These are phyloP conservation scores for Phytophthora tubulina DNA, from an alignment of 352 stramenopile species.

Conservation along the genomic window DNA sequence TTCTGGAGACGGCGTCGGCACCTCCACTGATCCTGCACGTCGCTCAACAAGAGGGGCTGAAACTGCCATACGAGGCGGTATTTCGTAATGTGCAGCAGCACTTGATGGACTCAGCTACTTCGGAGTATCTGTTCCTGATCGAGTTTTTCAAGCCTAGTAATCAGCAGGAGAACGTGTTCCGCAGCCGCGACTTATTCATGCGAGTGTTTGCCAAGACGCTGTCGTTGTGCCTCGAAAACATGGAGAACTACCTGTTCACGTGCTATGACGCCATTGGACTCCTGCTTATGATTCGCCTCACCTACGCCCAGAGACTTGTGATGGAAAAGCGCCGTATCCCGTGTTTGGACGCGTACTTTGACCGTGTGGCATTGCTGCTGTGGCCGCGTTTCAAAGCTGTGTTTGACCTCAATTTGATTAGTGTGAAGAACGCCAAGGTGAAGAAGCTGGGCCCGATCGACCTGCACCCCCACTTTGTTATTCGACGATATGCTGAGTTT, in stretches of 20 bases:
- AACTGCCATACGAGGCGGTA: constrained; percentile 97
- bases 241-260: constrained; percentile 98
- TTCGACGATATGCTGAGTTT: constrained; percentile 97
- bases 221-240: constrained; percentile 96
- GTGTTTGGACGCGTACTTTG: constrained; percentile 97
- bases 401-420: constrained; percentile 97
- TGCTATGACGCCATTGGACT: constrained; percentile 97
- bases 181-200: constrained; percentile 93
- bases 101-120: constrained; percentile 97
- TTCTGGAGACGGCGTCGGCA: constrained; percentile 83
- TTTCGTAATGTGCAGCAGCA: constrained; percentile 97
- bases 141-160: constrained; percentile 92
- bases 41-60: constrained; percentile 90
- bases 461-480: constrained; percentile 97
- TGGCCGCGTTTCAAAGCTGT: constrained; percentile 98
- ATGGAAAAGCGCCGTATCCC: constrained; percentile 91
- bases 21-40: constrained; percentile 96
- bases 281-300: constrained; percentile 99
- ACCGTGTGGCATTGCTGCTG: constrained; percentile 95
- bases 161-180: constrained; percentile 69
- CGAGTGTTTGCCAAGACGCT: constrained; percentile 97
- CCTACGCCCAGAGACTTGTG: constrained; percentile 83
- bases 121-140: constrained; percentile 97
- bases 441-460: constrained; percentile 94
- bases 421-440: constrained; percentile 87